Base-by-base conservation (phyloP, 441 rosid species). In the Flueggea neowawraea region DNA sequence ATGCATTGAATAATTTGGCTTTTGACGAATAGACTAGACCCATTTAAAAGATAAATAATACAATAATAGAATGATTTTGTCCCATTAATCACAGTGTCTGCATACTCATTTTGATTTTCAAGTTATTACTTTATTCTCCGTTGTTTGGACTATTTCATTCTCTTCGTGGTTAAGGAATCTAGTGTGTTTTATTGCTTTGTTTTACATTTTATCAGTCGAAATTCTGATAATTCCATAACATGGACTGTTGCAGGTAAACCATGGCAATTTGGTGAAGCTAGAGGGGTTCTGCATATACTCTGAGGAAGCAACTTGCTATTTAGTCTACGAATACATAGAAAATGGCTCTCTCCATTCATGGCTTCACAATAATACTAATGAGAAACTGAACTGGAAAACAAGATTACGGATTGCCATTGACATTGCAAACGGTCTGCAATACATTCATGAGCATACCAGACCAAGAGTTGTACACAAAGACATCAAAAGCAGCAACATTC, bases 391-490 rank as follows among this genome's bases (percentile, higher is more conserved):
- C 62, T 84, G 90, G 90, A 84, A 70, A 69, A 76, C 80, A 55
- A 77, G 90, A 57, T 61, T 84, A 31, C 63, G 77, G 52, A 67
- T 84, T 28, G 83, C 80, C 0, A 54, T 81, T 8, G 94, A 87
- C 62, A 75, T 84, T 60, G 87, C 90, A 61, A 84, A 82, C 14
- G 87, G 94, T 48, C 79, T 84, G 61, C 88, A 81, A 57, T 87
- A 84, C 76, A 80, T 87, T 68, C 90, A 87, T 62, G 87, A 83
- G 67, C 88, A 84, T 67, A 83, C 90, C 4, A 70, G 80, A 61
- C 88, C 87, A 6, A 65, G 78, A 58, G 88, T 82, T 48, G 88
- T 83, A 10, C 94, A 87, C 72, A 81, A 87, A 68, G 90, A 83
- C 82, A 80, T 87, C 57, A 83, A 83, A 60, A 82, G 84, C 67